Evolutionary conservation across 768 basidiomycete genomes (phyloP).

Genomic region (Mycena metata): DNA sequence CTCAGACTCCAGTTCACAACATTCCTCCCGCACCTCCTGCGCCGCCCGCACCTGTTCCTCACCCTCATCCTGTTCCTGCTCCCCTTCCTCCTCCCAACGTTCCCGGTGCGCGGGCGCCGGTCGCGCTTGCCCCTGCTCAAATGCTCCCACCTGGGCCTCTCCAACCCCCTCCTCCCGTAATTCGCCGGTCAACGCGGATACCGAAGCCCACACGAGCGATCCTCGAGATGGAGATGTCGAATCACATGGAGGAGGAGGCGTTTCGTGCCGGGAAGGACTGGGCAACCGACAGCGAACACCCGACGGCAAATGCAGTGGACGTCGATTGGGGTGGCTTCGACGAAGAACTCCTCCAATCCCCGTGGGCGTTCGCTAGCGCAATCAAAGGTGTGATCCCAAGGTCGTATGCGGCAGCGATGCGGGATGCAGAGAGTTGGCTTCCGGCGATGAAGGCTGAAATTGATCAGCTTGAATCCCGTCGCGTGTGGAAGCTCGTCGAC

Average conservation of each 20-base stretch:
- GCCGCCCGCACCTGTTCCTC: no score
- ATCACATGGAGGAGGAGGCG: neutral
- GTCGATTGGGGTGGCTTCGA: constrained; percentile 6
- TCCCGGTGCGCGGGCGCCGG: no score
- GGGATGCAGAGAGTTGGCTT: neutral
- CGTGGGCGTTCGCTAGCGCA: constrained; percentile 3
- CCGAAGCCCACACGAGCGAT: constrained; percentile 3
- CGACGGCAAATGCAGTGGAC: constrained; percentile 12
- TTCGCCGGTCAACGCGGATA: neutral
- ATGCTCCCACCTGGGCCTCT: neutral
- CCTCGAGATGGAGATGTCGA: neutral
- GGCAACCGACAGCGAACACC: neutral
- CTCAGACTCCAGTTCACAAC: no score
- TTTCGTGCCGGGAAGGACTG: neutral
- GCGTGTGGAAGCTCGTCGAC: constrained; percentile 11
- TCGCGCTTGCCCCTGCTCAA: neutral
- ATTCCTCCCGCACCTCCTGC: no score
- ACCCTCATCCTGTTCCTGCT: no score
- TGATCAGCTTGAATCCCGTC: constrained; percentile 4
- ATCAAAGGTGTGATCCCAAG: neutral
- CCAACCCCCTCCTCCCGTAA: neutral
- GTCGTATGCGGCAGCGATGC: constrained; percentile 19
- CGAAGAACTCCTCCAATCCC: neutral
- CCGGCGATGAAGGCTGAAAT: constrained; percentile 20
- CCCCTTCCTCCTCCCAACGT: no score